phyloP scores from a whole-genome alignment of 257 asterid species.

The Rubia yunnanensis region DNA sequence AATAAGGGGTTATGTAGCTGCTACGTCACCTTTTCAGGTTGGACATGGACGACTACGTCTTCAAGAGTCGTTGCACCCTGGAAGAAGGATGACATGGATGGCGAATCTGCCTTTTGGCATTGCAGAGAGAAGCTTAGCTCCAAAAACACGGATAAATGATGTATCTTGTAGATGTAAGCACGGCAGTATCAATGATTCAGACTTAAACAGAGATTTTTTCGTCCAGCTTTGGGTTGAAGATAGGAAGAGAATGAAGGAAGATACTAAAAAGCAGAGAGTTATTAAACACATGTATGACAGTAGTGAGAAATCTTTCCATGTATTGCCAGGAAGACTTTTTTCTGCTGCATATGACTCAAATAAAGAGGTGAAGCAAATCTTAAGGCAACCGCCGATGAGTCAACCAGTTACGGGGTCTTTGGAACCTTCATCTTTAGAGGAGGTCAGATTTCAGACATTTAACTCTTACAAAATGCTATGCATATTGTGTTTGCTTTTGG shows the following conservation, averaged over 20 bases:
- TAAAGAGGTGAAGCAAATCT: constrained; percentile 31
- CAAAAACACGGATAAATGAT: constrained; percentile 18
- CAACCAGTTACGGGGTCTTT: constrained; percentile 69
- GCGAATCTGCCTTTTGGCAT: constrained; percentile 25
- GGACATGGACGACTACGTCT: constrained; percentile 1
- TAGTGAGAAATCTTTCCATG: constrained; percentile 18
- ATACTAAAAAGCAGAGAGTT: constrained; percentile 26
- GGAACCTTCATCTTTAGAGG: constrained; percentile 68
- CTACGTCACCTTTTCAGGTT: constrained; percentile 4
- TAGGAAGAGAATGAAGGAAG: constrained; percentile 31
- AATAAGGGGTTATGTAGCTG: constrained; percentile 23
- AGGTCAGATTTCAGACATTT: constrained; percentile 38
- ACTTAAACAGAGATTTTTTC: constrained; percentile 64
- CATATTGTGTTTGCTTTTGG: constrained; percentile 7
- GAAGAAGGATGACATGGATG: constrained; percentile 24
- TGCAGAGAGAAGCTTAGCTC: constrained; percentile 19
- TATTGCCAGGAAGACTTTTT: constrained; percentile 32
- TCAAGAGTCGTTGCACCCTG: constrained; percentile 8
- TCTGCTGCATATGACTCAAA: constrained; percentile 36
- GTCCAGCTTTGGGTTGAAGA: constrained; percentile 70
- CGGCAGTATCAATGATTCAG: constrained; percentile 30
- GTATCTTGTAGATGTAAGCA: constrained; percentile 32
- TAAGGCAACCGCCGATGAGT: constrained; percentile 72
- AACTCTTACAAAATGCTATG: constrained; percentile 2
- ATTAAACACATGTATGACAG: constrained; percentile 16